Conservation (phyloP, 2,329 filamentous ascomycete genomes). For the Aspergillus unguis region DNA sequence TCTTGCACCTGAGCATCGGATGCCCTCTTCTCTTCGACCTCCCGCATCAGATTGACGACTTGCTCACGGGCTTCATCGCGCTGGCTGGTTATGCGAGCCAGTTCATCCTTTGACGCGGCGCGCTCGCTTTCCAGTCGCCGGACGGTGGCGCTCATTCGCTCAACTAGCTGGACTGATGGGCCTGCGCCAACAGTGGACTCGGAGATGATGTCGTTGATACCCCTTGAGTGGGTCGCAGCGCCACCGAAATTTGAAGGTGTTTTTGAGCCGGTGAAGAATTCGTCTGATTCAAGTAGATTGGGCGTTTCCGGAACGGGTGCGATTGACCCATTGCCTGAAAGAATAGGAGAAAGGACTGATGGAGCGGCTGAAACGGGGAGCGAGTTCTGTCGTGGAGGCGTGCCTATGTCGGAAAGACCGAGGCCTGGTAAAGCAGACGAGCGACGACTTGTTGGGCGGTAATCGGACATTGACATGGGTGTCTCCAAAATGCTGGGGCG, state of each 20-base stretch:
- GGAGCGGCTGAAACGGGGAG: slow-evolving; percentile 30
- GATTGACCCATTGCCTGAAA: slow-evolving; percentile 22
- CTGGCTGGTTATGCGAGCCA: slow-evolving; percentile 74
- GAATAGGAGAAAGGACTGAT: slow-evolving; percentile 27
- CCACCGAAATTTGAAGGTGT: slow-evolving; percentile 40
- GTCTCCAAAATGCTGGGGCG: slow-evolving; percentile 39
- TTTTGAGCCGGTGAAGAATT: slow-evolving; percentile 38
- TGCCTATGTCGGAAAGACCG: slow-evolving; percentile 34
- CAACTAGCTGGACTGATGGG: slow-evolving; percentile 89
- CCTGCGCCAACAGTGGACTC: slow-evolving; percentile 87
- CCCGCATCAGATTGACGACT: slow-evolving; percentile 85
- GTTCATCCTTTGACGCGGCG: slow-evolving; percentile 81
- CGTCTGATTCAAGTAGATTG: slow-evolving; percentile 47
- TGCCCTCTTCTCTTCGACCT: slow-evolving; percentile 67
- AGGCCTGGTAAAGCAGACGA: slow-evolving; percentile 37
- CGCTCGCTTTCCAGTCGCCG: slow-evolving; percentile 89
- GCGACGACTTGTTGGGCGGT: slow-evolving; percentile 40
- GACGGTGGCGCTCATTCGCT: slow-evolving; percentile 91
- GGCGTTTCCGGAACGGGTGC: slow-evolving; percentile 30
- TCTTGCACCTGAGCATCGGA: slow-evolving; percentile 59
- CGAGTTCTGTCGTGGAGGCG: slow-evolving; percentile 48
- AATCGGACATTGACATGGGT: slow-evolving; percentile 36
- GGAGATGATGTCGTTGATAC: slow-evolving; percentile 79
- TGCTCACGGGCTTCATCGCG: slow-evolving; percentile 88
- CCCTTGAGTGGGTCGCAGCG: slow-evolving; percentile 47